Conservation (phyloP, 805 yeast genomes). For the Teunomyces atbi region DNA sequence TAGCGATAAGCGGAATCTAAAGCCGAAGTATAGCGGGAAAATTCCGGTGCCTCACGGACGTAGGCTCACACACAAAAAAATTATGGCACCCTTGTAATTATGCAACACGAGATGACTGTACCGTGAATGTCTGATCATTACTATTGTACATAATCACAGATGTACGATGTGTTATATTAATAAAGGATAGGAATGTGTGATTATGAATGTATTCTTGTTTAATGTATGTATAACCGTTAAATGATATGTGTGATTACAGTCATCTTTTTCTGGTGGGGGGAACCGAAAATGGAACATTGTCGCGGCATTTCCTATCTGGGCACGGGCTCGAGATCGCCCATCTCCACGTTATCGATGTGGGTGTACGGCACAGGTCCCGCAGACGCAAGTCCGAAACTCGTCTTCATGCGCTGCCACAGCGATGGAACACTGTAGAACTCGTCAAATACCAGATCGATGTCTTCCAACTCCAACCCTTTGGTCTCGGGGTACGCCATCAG, state of each 20-base stretch:
- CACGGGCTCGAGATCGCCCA: neutral
- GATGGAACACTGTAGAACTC: conserved; percentile 27
- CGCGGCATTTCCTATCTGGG: neutral
- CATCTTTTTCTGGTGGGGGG: neutral
- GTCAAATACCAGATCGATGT: conserved; percentile 38
- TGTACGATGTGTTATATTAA: no score
- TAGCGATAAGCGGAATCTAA: neutral
- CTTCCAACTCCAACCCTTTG: conserved; percentile 44
- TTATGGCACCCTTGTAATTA: no score
- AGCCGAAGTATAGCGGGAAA: neutral
- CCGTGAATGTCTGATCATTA: no score
- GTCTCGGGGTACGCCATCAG: conserved; percentile 41
- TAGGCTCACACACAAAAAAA: no score
- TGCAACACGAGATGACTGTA: no score
- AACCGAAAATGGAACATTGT: neutral
- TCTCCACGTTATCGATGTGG: neutral
- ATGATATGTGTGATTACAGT: no score
- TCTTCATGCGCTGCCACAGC: conserved; percentile 8
- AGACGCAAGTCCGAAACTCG: neutral
- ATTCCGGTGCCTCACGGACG: neutral
- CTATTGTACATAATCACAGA: no score
- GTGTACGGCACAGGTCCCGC: neutral
- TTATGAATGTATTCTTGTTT: no score
- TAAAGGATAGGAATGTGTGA: no score
- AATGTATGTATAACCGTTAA: no score